phyloP scores from a whole-genome alignment of 495 filamentous ascomycete genomes.

The Neurospora sp. region DNA sequence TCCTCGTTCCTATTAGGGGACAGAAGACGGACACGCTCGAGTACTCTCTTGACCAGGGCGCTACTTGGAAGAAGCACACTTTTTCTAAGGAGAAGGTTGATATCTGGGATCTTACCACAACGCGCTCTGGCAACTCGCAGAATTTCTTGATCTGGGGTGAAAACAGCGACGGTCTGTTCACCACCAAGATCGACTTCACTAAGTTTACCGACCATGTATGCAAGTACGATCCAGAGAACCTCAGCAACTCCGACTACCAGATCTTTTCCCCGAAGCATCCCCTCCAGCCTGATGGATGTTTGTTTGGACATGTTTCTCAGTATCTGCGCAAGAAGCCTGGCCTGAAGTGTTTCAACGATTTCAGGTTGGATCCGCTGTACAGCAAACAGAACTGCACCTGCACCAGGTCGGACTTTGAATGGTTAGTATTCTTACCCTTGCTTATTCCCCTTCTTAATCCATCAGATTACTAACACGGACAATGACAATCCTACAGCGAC shows the following conservation, averaged over 20 bases:
- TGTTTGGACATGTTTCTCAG: constrained; percentile 84
- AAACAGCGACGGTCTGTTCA: constrained; percentile 44
- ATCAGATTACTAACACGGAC: background rate
- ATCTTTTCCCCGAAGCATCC: constrained; percentile 81
- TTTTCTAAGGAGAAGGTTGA: constrained; percentile 62
- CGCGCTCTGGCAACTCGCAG: constrained; percentile 78
- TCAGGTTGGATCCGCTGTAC: constrained; percentile 56
- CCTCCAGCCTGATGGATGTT: constrained; percentile 59
- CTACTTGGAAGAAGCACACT: constrained; percentile 60
- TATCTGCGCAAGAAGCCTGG: constrained; percentile 80
- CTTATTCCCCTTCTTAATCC: background rate
- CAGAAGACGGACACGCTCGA: constrained; percentile 55
- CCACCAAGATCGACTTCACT: constrained; percentile 81
- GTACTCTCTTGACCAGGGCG: constrained; percentile 73
- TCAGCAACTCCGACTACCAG: constrained; percentile 57
- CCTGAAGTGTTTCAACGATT: constrained; percentile 69
- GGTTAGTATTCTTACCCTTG: constrained; percentile 44
- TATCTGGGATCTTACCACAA: constrained; percentile 70
- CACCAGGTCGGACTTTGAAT: constrained; percentile 81
- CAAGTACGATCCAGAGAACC: constrained; percentile 52
- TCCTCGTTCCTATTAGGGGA: constrained; percentile 51
- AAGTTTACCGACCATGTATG: constrained; percentile 62
- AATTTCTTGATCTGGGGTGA: constrained; percentile 86
- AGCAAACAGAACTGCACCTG: constrained; percentile 68
- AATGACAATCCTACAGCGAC: constrained; percentile 47